Evolutionary conservation across 2,329 filamentous ascomycete species (phyloP).

Genomic region (Fusarium torreyae): DNA sequence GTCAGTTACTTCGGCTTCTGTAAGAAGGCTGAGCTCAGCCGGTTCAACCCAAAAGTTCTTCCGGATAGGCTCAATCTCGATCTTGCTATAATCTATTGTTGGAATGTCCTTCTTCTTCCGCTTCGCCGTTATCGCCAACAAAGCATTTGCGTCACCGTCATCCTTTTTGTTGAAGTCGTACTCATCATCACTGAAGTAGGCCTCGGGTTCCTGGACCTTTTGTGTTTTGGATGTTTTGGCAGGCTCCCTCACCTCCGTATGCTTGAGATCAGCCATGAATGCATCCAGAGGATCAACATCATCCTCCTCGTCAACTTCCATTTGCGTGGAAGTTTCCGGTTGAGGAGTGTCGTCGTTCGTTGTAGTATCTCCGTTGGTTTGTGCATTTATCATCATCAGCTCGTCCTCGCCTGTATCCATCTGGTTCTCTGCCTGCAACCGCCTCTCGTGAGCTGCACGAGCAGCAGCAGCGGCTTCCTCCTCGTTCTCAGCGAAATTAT

Average conservation of each 20-base stretch:
- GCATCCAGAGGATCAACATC: conserved; percentile 93
- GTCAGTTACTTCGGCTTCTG: conserved; percentile 85
- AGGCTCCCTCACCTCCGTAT: conserved; percentile 66
- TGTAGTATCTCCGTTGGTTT: conserved; percentile 50
- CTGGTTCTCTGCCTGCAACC: conserved; percentile 68
- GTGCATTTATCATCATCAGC: conserved; percentile 45
- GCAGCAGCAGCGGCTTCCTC: conserved; percentile 90
- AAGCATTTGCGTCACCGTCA: conserved; percentile 62
- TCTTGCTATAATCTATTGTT: conserved; percentile 85
- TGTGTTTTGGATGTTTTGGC: conserved; percentile 56
- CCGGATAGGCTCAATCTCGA: conserved; percentile 87
- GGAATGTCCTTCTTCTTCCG: conserved; percentile 98
- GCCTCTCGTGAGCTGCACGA: conserved; percentile 86
- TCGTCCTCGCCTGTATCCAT: conserved; percentile 61
- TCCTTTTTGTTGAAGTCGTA: conserved; percentile 68
- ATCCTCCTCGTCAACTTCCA: conserved; percentile 74
- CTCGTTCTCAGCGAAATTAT: conserved; percentile 85
- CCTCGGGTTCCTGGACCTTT: conserved; percentile 79
- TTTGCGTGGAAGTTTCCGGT: conserved; percentile 58
- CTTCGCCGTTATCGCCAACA: conserved; percentile 71
- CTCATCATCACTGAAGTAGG: conserved; percentile 92
- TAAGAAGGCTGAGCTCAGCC: conserved; percentile 84
- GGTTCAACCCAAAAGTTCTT: conserved; percentile 98
- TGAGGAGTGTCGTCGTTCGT: conserved; percentile 46
- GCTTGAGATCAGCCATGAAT: conserved; percentile 86